Base-by-base conservation (phyloP, 1,284 basidiomycete genomes). In the Heterobasidion annosum region DNA sequence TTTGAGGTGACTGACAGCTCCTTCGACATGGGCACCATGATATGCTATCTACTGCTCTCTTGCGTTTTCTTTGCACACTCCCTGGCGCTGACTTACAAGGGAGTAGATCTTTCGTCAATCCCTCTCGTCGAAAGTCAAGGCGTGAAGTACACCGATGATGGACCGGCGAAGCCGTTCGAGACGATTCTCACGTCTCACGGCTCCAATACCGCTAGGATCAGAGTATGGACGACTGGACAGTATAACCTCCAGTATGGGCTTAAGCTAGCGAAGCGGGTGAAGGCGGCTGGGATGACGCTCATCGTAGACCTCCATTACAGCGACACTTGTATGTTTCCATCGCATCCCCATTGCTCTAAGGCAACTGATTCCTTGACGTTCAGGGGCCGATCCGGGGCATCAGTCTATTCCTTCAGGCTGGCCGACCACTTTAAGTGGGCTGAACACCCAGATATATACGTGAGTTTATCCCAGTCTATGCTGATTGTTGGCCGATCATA, bases 361-460 rank as follows among this genome's bases (percentile, higher is more conserved):
- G 53, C 1, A 34, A 18, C 34, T 10, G 33, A 46, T 56, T 9
- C 53, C 18, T 33, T 47, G 45, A 47, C 25, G 34, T 34, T 33
- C 15, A 82, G 81, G 81, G 81, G 82, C 82, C 0, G 81, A 83
- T 65, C 81, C 81, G 1, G 79, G 76, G 12, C 69, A 83, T 25
- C 82, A 85, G 61, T 68, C 73, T 2, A 84, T 82, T 49, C 83
- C 82, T 0, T 69, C 76, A 2, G 69, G 70, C 0, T 85, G 83
- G 82, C 78, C 79, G 0, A 79, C 70, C 15, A 69, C 71, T 54
- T 65, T 84, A 8, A 61, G 61, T 42, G 75, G 75, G 5, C 64
- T 83, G 48, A 79, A 81, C 61, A 78, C 76, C 0, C 67, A 79
- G 56, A 79, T 82, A 2, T 82, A 74, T 60, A 75, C 71, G 78